Evolutionary conservation across 257 asterid genomes (phyloP).

Genomic region (Euphrasia confusa): DNA sequence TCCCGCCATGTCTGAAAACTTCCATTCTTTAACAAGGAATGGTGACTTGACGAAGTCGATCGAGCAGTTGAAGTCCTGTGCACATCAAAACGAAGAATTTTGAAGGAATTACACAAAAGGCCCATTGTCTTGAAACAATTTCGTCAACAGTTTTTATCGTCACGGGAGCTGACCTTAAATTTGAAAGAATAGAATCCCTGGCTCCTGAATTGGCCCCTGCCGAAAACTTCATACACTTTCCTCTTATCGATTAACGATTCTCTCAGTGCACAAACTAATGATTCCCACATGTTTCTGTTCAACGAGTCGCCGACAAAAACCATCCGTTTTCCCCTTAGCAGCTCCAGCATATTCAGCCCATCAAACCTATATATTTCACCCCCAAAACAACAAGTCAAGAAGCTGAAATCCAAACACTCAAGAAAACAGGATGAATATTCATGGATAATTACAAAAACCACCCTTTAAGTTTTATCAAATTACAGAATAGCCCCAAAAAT

Average conservation of each 20-base stretch:
- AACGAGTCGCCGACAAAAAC: conserved; percentile 69
- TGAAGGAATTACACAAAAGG: neutral
- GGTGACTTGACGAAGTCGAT: conserved; percentile 56
- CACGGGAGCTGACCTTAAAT: conserved; percentile 31
- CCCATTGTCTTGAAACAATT: neutral
- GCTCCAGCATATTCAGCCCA: conserved; percentile 48
- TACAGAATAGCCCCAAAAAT: neutral
- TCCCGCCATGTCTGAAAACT: conserved; percentile 35
- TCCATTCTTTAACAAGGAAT: conserved; percentile 63
- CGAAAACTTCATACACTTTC: conserved; percentile 39
- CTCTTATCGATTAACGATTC: conserved; percentile 34
- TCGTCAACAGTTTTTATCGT: too few relatives aligned
- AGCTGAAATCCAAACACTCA: neutral
- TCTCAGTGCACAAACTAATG: conserved; percentile 48
- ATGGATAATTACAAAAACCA: neutral
- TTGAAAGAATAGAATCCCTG: conserved; percentile 49
- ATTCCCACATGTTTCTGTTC: conserved; percentile 74
- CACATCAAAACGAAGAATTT: neutral
- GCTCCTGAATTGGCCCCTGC: conserved; percentile 39
- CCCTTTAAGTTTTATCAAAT: neutral
- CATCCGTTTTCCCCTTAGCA: conserved; percentile 48
- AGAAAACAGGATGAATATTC: neutral
- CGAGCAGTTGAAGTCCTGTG: conserved; percentile 49
- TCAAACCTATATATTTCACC: conserved; percentile 34
- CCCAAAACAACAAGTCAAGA: neutral